phyloP scores from a whole-genome alignment of 768 basidiomycete genomes.

The Ephemerocybe angulata region DNA sequence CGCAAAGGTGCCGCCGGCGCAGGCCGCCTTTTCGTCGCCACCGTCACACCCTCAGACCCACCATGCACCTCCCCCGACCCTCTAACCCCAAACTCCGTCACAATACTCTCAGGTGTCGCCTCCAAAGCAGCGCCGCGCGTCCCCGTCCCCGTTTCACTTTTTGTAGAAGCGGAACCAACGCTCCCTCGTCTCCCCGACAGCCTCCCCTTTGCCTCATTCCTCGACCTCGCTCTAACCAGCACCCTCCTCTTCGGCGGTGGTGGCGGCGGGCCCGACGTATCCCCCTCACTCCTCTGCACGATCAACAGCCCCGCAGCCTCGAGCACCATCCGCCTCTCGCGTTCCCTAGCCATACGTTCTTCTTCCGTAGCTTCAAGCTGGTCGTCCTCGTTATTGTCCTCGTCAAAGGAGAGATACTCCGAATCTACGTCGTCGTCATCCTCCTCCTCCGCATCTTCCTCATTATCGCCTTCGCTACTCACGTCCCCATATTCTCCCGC shows the following conservation, averaged over 20 bases:
- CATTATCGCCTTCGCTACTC: not conserved
- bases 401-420: slow-evolving; percentile 37
- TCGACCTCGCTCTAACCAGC: slow-evolving; percentile 14
- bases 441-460: not conserved
- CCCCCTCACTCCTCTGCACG: slow-evolving; percentile 57
- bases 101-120: no score
- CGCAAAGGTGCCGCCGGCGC: slow-evolving; percentile 47
- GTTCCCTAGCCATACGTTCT: slow-evolving; percentile 58
- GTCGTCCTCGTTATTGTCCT: slow-evolving; percentile 32
- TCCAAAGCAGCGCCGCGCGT: no score
- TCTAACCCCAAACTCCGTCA: no score
- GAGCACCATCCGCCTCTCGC: slow-evolving; percentile 78
- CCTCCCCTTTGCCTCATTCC: not conserved
- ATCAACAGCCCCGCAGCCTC: slow-evolving; percentile 79
- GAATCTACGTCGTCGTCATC: slow-evolving; percentile 29
- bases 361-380: slow-evolving; percentile 42
- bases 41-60: no score
- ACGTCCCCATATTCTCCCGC: no score
- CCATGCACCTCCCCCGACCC: no score
- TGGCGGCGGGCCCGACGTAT: slow-evolving; percentile 33
- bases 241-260: slow-evolving; percentile 34
- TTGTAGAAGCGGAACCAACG: not conserved
- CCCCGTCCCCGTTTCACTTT: not conserved
- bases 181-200: not conserved
- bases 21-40: slow-evolving; percentile 37